Base-by-base conservation (phyloP, 2,329 filamentous ascomycete genomes). In the Colletotrichum eremochloae region DNA sequence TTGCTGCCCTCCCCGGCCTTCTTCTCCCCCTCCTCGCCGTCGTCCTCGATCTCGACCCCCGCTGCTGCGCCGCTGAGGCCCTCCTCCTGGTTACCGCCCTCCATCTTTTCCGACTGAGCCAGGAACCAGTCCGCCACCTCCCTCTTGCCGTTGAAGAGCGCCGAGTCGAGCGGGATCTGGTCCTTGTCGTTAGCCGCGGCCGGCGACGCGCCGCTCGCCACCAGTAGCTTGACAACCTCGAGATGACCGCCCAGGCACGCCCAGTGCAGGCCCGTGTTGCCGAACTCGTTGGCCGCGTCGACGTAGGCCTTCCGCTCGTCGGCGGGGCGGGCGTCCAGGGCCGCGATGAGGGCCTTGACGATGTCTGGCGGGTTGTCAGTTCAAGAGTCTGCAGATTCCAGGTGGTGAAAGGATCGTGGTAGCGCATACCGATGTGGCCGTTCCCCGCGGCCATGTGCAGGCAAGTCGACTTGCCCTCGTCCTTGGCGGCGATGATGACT, bases 381-480 rank as follows among this genome's bases (percentile, higher is more conserved):
- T 2, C 11, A 12, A 24, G 29, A 3, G 15, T 31, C 24, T 11
- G 14, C 24, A 6, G 48, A 1, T 1, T 31, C 6, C n/a, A 5
- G 44, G 5, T 9, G 33, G 6, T 14, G 38, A 40, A 9, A 40
- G 9, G 38, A 12, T 40, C 38, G 38, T 11, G 38, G 9, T 11
- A 44, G 58, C 68, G 81, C 85, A 77, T 87, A 95, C 94, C 93
- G 73, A 89, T 78, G 79, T 97, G 92, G 1, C 96, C 96, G 80
- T 99, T 99, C 36, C 94, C 96, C 33, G 94, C 91, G 9, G 95
- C 94, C 90, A 97, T 98, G 83, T 99, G 96, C 79, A 98, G 82
- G 58, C 92, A 93, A 75, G 95, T 97, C 68, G 94, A 93, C 75
- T 92, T 93, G 76, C 91, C 89, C 53, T 90, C 87, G 79, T 97